Evolutionary conservation across 2,329 filamentous ascomycete genomes (phyloP), one percentile per base, ranked within the genome.

Genomic region (Capronia americana): DNA sequence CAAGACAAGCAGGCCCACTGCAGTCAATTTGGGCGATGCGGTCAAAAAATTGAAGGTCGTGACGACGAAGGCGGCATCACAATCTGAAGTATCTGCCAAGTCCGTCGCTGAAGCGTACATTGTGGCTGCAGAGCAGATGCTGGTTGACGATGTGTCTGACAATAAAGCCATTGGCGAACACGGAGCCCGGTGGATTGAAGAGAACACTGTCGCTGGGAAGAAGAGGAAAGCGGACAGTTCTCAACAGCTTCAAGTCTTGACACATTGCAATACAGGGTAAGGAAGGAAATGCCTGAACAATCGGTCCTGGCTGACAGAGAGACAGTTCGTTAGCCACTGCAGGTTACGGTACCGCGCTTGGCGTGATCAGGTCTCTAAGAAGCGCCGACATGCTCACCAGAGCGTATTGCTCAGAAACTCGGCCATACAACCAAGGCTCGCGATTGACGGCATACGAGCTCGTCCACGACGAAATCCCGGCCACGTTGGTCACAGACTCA

Each of bases 341-440:
- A 17, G 95, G 95, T n/a, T 96, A 98, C 76, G 95, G 95, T 59
- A 99, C 95, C 11, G 95, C 95, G 0, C 84, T 99, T 2, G 95
- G 95, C 24, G 95, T 99, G 58, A 93, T 99, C 72, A 91, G 95
- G 64, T 92, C 91, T 4, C 84, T 99, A 4, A 87, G 92, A 74
- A 80, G 86, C 12, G 84, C 84, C 63, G 83, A 84, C 4, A 83
- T 87, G 6, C 85, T 99, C 26, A 84, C 88, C 69, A 93, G 93
- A 75, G 94, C 93, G 46, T 99, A 92, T 82, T 99, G 94, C 82
- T 97, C 94, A 57, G 95, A 99, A 81, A 99, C 95, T 2, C 87
- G 95, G 38, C 95, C 95, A 0, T 99, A 99, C 80, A 99, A 99
- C 82, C 95, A 99, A 81, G 95, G 95, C 63, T 96, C 93, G 59